These are phyloP conservation scores for Closterium sp. DNA, from an alignment of 139 green algal species.

Conservation along the genomic window DNA sequence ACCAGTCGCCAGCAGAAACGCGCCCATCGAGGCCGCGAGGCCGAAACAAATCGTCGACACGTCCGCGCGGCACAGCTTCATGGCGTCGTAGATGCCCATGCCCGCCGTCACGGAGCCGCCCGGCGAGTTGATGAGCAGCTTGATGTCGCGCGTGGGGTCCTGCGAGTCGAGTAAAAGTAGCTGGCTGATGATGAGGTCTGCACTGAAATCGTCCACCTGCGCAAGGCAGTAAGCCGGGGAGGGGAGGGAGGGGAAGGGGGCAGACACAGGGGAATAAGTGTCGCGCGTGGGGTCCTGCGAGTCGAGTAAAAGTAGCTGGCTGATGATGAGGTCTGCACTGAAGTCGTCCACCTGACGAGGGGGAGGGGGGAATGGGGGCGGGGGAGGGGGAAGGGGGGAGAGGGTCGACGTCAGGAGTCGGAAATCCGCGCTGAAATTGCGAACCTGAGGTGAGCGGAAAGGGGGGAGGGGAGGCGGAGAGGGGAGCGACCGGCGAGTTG, in stretches of 20 bases:
- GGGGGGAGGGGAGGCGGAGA: too few species aligned
- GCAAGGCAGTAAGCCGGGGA: not conserved
- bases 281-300: too few species aligned
- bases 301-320: too few species aligned
- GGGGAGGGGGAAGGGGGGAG: not conserved
- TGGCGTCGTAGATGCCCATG: conserved; percentile 98
- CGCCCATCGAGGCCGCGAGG: conserved; percentile 97
- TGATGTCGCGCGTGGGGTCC: conserved; percentile 96
- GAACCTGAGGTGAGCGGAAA: conserved; percentile 66
- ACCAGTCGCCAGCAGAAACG: conserved; percentile 93
- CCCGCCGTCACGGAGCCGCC: conserved; percentile 95
- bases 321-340: conserved; percentile 82
- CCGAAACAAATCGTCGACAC: conserved; percentile 98
- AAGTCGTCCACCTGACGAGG: too few species aligned
- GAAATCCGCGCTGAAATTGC: conserved; percentile 81
- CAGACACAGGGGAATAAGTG: too few species aligned
- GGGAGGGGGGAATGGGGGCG: too few species aligned
- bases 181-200: conserved; percentile 94
- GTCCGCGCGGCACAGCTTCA: conserved; percentile 77
- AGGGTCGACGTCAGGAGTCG: too few species aligned
- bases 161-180: conserved; percentile 94
- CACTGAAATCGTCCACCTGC: conserved; percentile 93
- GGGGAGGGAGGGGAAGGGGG: too few species aligned
- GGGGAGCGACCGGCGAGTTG: conserved; percentile 77
- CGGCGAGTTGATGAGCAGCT: conserved; percentile 99